Evolutionary conservation across 2,329 filamentous ascomycete genomes (phyloP).

Genomic region (Trichoderma afroharzianum): DNA sequence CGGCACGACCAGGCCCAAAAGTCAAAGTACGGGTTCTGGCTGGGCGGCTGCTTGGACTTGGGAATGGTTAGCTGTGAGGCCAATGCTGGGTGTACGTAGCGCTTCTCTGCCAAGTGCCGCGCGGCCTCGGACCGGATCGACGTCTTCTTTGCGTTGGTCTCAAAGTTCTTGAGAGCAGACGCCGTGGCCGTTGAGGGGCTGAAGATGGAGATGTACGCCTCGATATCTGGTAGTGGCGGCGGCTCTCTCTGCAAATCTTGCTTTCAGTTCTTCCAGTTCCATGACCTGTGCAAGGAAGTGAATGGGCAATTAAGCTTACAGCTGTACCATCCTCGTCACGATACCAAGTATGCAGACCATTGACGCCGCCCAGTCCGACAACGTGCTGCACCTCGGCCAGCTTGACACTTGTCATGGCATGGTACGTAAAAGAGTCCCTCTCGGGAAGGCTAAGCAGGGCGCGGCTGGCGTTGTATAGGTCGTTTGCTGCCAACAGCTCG

Average conservation of each 20-base stretch:
- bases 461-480: constrained; percentile 44
- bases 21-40: constrained; percentile 62
- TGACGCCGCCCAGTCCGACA: constrained; percentile 41
- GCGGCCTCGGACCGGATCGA: constrained; percentile 58
- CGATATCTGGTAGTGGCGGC: constrained; percentile 56
- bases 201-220: constrained; percentile 66
- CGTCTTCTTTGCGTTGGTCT: constrained; percentile 60
- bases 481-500: constrained; percentile 39
- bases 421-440: constrained; percentile 47
- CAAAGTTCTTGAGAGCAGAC: constrained; percentile 60
- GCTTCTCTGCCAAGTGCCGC: constrained; percentile 50
- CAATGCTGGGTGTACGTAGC: constrained; percentile 47
- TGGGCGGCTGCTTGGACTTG: constrained; percentile 42
- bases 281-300: background rate
- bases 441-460: constrained; percentile 43
- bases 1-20: constrained; percentile 65
- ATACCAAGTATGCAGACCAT: constrained; percentile 51
- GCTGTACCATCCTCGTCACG: constrained; percentile 33
- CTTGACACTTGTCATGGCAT: constrained; percentile 48
- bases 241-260: constrained; percentile 36
- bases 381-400: constrained; percentile 47
- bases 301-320: constrained; percentile 25
- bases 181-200: constrained; percentile 54
- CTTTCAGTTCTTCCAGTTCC: background rate
- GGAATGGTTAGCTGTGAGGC: constrained; percentile 40